Conservation (phyloP, 2,329 filamentous ascomycete species). For the Proliferodiscus dingleyae region DNA sequence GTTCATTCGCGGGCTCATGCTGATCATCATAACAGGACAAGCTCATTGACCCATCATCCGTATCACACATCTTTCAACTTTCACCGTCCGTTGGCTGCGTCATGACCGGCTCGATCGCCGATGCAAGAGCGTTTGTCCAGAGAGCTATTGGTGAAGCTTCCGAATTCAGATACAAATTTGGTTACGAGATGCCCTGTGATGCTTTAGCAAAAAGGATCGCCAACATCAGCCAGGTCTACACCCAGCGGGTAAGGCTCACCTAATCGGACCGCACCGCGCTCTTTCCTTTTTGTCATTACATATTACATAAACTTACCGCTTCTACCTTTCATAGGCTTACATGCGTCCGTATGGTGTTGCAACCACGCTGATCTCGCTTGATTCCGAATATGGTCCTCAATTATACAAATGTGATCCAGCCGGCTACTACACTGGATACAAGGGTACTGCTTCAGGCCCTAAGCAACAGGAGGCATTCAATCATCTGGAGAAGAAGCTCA, state of each 20-base stretch:
- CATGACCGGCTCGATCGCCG: conserved; percentile 97
- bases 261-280: conserved; percentile 30
- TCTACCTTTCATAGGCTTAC: conserved; percentile 71
- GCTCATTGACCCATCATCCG: conserved; percentile 94
- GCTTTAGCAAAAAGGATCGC: conserved; percentile 93
- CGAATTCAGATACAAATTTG: conserved; percentile 97
- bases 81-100: conserved; percentile 96
- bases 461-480: conserved; percentile 99
- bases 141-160: conserved; percentile 92
- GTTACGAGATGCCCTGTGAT: conserved; percentile 99
- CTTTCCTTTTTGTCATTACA: conserved; percentile 11
- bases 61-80: conserved; percentile 95
- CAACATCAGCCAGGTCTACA: conserved; percentile 99
- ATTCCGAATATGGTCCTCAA: conserved; percentile 87
- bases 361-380: conserved; percentile 89
- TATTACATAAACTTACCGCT: conserved; percentile 17
- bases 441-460: conserved; percentile 91
- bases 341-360: conserved; percentile 97
- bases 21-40: conserved; percentile 66
- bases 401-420: conserved; percentile 98
- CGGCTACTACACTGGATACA: conserved; percentile 97
- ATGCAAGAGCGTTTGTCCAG: conserved; percentile 88
- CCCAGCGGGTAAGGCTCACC: conserved; percentile 71
- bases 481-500: conserved; percentile 98
- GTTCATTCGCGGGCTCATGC: conserved; percentile 9